Evolutionary conservation across 805 yeast genomes (phyloP), one percentile per base, ranked within the genome.

Genomic region (Saturnispora besseyi): DNA sequence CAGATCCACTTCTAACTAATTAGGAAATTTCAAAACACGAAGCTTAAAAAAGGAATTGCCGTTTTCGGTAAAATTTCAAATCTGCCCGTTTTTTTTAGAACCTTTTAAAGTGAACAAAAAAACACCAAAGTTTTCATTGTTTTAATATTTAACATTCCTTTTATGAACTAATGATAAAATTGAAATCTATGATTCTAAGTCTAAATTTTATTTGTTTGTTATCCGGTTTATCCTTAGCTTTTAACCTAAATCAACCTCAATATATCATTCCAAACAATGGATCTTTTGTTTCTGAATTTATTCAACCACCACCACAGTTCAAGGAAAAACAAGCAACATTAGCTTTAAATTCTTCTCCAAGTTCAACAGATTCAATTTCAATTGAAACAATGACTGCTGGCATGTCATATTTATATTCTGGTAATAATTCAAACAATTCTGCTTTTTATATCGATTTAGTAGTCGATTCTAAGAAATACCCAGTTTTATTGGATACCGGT

Each of bases 401-500:
- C 3, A 53, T 63, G 51, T 42, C 59, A 12, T 56, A 67, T 28
- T 51, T 60, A 22, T 61, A 65, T 32, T 44, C 63, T 0, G 58
- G 56, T 3, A 46, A 57, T 29, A 60, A 61, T 40, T 57, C 66
- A 48, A 29, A 18, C 40, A 36, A 36, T 36, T 36, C 49, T 24
- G 69, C 75, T n/a, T 73, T 64, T 49, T 70, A 58, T 42, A 64
- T 70, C 46, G 65, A 73, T 53, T 64, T 71, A 30, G 69, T 70
- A 12, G 63, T 73, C 36, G 71, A 66, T 22, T 56, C 67, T n/a
- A 59, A 60, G n/a, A 65, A 65, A 31, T 78, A 72, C 55, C 77
- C 77, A 5, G 63, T 82, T 37, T 69, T 82, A 18, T 64, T 82
- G 15, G 87, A 82, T 61, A 82, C 87, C 0, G 87, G 84, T 6